Conservation (phyloP, 768 basidiomycete genomes). For the Pulveroboletus frians region DNA sequence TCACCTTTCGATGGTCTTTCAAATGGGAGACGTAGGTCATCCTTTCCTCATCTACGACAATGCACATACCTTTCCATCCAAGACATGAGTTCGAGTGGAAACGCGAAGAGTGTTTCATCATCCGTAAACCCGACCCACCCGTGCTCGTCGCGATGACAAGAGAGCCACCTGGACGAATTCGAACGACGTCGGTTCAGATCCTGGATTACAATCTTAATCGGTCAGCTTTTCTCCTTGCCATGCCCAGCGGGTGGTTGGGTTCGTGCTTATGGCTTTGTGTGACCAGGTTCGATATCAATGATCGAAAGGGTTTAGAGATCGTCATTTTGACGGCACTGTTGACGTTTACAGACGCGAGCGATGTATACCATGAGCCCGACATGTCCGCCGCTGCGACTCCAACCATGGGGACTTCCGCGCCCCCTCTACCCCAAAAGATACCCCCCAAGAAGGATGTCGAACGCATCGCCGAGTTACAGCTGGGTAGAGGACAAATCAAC, state of each 20-base stretch:
- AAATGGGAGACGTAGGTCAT: conserved; percentile 74
- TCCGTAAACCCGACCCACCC: conserved; percentile 83
- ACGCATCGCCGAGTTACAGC: conserved; percentile 68
- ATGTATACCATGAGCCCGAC: conserved; percentile 42
- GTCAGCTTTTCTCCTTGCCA: conserved; percentile 28
- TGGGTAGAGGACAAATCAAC: conserved; percentile 62
- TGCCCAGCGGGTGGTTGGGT: neutral
- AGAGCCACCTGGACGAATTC: conserved; percentile 62
- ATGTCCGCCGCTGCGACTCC: conserved; percentile 7
- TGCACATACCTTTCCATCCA: conserved; percentile 39
- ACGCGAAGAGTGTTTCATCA: conserved; percentile 74
- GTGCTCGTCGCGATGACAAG: conserved; percentile 80
- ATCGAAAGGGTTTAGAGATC: conserved; percentile 82
- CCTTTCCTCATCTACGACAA: conserved; percentile 12
- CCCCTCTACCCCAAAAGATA: conserved; percentile 54
- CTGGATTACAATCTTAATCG: conserved; percentile 82
- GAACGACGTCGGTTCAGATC: conserved; percentile 64
- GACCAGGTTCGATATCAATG: conserved; percentile 73
- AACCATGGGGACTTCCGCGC: conserved; percentile 19
- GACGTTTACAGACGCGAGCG: conserved; percentile 71
- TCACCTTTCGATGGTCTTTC: conserved; percentile 75
- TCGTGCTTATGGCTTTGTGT: neutral
- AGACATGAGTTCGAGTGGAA: conserved; percentile 88
- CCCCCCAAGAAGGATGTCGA: conserved; percentile 61
- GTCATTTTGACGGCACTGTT: conserved; percentile 70